Conservation (phyloP, 805 yeast genomes). For the Myxozyma melibiosi region DNA sequence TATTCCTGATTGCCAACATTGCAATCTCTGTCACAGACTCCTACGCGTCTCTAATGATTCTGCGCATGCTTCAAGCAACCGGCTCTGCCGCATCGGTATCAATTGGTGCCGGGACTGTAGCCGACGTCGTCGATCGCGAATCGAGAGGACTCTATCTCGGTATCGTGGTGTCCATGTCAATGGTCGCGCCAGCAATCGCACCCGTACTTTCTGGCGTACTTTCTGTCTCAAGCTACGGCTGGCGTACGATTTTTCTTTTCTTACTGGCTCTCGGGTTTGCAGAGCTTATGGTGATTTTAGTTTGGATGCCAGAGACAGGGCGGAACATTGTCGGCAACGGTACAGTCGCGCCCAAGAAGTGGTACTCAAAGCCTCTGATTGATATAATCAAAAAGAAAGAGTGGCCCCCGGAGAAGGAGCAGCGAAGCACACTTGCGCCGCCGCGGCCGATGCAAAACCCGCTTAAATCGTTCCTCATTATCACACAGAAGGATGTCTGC, state of each 20-base stretch:
- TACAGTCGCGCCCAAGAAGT: conserved; percentile 53
- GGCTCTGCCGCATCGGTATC: conserved; percentile 78
- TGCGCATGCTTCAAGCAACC: conserved; percentile 76
- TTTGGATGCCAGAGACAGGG: conserved; percentile 72
- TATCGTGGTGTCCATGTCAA: conserved; percentile 60
- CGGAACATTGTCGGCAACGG: conserved; percentile 76
- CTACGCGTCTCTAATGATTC: conserved; percentile 59
- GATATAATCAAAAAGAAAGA: not conserved
- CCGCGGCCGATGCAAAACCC: conserved; percentile 2
- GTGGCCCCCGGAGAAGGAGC: not conserved
- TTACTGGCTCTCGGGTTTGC: conserved; percentile 65
- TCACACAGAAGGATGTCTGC: conserved; percentile 8
- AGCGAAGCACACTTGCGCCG: not conserved
- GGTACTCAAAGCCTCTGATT: conserved; percentile 5
- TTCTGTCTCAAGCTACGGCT: conserved; percentile 50
- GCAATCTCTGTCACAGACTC: conserved; percentile 62
- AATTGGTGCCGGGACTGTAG: conserved; percentile 67
- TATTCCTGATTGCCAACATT: conserved; percentile 63
- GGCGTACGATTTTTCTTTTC: conserved; percentile 84
- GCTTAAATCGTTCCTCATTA: not conserved
- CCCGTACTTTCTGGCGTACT: conserved; percentile 65
- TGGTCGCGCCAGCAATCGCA: conserved; percentile 77
- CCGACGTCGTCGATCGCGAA: conserved; percentile 66
- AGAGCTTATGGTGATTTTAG: conserved; percentile 39
- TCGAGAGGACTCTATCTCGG: conserved; percentile 76